Base-by-base conservation (phyloP, 140 eudicot species). In the Erigeron philadelphicus region DNA sequence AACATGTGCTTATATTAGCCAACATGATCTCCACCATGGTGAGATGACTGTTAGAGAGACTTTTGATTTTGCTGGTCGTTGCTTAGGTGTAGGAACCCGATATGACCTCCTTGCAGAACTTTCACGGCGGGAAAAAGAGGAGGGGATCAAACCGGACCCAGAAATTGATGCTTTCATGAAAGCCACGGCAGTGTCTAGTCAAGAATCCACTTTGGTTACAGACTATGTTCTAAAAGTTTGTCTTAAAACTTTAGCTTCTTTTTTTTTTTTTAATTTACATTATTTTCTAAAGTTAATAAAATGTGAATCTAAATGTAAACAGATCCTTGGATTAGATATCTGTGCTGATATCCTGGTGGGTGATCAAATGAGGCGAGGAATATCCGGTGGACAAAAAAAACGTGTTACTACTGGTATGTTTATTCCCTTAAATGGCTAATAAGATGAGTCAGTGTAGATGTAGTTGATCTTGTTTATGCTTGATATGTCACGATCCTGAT, bases 1-100 rank as follows among this genome's bases (percentile, higher is more conserved):
- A 56, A 87, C 95, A 45, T 84, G 88, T 60, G 85, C 90, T 9
- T 87, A 87, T 56, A 82, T 84, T 21, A 82, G 90, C 73, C 95
- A 87, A 58, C 88, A 87, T 25, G 95, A 87, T 31, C 69, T 82
- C 68, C 95, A 87, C 68, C 86, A 82, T 45, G 95, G 90, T 23
- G 95, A 87, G 80, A 80, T 87, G 91, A 87, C 95, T 13, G 90
- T 87, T 4, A 80, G 95, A 62, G 95, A 88, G 81, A 88, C 95
- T 13, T 72, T 85, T 71, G 82, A 82, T 76, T 88, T 88, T 69
- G 65, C 88, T 0, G 95, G 88, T 6, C 83, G 91, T 65, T 82
- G 86, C 61, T 63, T 82, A 64, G 95, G 95, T 23, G 89, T 88
- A 3, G 91, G 95, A 61, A 83, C 89, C 11, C 64, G 91, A 71